Evolutionary conservation across 257 asterid genomes (phyloP).

Genomic region (Gentiana dahurica): DNA sequence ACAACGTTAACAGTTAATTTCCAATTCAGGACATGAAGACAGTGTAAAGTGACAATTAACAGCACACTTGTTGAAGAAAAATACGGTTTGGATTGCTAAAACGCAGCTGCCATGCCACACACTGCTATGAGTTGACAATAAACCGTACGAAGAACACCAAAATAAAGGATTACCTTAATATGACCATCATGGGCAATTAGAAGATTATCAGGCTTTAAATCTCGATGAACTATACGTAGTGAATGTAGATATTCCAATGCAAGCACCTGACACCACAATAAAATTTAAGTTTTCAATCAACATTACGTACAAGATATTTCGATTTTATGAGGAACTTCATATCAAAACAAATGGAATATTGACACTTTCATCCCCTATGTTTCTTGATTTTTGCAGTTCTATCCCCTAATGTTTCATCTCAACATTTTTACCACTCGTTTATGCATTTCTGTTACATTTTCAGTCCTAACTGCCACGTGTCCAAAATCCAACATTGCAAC

Average conservation of each 20-base stretch:
- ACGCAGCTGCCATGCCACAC: neutral
- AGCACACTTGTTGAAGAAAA: no score
- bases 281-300: neutral
- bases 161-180: slow-evolving; percentile 51
- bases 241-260: slow-evolving; percentile 96
- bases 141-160: neutral
- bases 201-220: slow-evolving; percentile 94
- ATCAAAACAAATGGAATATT: no score
- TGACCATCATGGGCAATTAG: slow-evolving; percentile 94
- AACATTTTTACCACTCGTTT: no score
- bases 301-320: slow-evolving; percentile 2
- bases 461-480: no score
- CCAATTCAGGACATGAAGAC: neutral
- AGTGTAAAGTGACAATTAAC: no score
- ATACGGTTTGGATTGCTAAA: neutral
- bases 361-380: no score
- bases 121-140: neutral
- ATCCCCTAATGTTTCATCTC: no score
- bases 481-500: no score
- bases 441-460: no score
- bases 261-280: slow-evolving; percentile 56
- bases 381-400: no score
- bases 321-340: neutral
- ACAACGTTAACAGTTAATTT: neutral
- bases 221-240: slow-evolving; percentile 92